Conservation (phyloP, 805 yeast genomes). For the Saccharomycopsis microspora region DNA sequence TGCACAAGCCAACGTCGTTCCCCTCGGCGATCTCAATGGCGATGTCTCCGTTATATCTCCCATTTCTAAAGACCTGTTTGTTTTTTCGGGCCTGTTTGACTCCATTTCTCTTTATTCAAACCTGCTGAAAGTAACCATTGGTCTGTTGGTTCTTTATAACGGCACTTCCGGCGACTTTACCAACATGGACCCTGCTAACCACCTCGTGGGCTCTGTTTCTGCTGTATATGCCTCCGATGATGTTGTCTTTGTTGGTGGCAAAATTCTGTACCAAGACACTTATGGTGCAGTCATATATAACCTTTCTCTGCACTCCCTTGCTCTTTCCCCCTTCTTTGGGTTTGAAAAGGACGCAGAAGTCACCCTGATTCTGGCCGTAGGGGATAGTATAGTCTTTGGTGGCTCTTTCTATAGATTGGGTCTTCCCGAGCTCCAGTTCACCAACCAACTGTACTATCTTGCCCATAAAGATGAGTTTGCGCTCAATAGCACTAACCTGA, state of each 20-base stretch:
- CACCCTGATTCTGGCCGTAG: constrained; percentile 46
- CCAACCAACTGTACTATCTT: constrained; percentile 18
- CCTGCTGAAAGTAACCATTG: constrained; percentile 1
- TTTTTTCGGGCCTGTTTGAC: constrained; percentile 11
- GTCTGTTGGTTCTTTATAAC: constrained; percentile 8
- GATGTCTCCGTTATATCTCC: constrained; percentile 4
- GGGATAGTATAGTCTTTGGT: constrained; percentile 57
- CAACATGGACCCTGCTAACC: constrained; percentile 12
- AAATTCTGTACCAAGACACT: constrained; percentile 41
- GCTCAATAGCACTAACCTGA: constrained; percentile 18
- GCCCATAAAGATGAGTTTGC: constrained; percentile 4
- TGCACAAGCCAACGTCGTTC: constrained; percentile 1
- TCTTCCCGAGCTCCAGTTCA: constrained; percentile 27
- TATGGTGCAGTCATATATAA: constrained; percentile 60
- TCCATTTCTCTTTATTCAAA: background rate
- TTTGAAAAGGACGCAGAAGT: constrained; percentile 51
- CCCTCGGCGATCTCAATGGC: constrained; percentile 12
- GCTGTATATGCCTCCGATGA: constrained; percentile 28
- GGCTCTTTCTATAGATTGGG: constrained; percentile 65
- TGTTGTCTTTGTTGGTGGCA: constrained; percentile 72
- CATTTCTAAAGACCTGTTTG: constrained; percentile 5
- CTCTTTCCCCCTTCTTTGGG: constrained; percentile 60
- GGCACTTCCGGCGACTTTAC: constrained; percentile 3
- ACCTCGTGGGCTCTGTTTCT: constrained; percentile 22
- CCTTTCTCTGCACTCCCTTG: constrained; percentile 28